phyloP scores from a whole-genome alignment of 1,284 basidiomycete species.

The Leccinum huronense region DNA sequence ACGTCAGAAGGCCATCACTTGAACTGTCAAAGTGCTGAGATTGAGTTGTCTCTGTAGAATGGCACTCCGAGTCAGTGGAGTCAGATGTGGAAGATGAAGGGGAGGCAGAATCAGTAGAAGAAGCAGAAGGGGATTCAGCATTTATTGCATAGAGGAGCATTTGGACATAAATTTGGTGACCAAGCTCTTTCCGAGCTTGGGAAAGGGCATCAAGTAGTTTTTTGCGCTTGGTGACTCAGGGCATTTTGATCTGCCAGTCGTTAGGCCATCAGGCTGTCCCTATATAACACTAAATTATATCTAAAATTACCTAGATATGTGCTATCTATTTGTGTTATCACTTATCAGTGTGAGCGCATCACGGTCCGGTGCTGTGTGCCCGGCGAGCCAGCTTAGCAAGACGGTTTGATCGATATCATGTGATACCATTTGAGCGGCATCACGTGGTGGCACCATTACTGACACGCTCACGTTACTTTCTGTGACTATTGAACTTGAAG shows the following conservation, averaged over 20 bases:
- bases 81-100: background rate
- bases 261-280: background rate
- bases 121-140: background rate
- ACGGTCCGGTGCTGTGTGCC: no score
- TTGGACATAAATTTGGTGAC: background rate
- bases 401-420: no score
- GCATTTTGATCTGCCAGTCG: background rate
- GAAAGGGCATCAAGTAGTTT: conserved; percentile 3
- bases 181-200: background rate
- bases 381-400: no score
- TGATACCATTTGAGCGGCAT: no score
- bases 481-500: no score
- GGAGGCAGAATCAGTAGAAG: background rate
- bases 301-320: background rate
- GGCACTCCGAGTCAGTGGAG: background rate
- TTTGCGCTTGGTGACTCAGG: background rate
- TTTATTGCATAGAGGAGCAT: conserved; percentile 4
- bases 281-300: background rate
- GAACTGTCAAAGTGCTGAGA: background rate
- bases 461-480: no score
- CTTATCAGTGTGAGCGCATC: no score
- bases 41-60: background rate
- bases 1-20: background rate
- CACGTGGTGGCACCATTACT: no score
- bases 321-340: no score